phyloP scores from a whole-genome alignment of 2,329 filamentous ascomycete species.

The Penicillium brevicompactum region DNA sequence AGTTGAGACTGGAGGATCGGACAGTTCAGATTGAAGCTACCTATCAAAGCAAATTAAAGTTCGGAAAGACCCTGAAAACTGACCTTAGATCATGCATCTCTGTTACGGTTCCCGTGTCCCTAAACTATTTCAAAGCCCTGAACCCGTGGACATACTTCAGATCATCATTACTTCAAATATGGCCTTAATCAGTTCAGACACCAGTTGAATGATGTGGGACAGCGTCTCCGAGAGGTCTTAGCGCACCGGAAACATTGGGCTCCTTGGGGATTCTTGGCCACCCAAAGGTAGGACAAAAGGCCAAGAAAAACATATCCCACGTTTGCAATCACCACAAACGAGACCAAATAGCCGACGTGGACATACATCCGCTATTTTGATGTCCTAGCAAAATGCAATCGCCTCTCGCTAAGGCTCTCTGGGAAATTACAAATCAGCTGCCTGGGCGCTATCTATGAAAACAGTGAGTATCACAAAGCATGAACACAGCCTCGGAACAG shows the following conservation, averaged over 20 bases:
- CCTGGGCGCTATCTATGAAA: not conserved
- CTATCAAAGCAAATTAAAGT: not conserved
- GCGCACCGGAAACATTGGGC: constrained; percentile 13
- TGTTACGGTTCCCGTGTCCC: not conserved
- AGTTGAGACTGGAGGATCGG: not conserved
- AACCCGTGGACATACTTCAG: no score
- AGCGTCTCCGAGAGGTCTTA: constrained; percentile 8
- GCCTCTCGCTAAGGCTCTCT: not conserved
- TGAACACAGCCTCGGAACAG: constrained; percentile 13
- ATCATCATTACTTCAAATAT: no score
- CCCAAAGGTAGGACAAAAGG: constrained; percentile 18
- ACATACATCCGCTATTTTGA: not conserved
- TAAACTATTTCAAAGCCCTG: no score
- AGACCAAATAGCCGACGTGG: not conserved
- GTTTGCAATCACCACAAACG: constrained; percentile 13
- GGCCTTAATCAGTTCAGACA: not conserved
- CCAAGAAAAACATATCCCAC: constrained; percentile 9
- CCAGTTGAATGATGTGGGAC: not conserved
- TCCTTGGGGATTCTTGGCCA: constrained; percentile 4
- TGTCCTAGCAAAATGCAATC: not conserved
- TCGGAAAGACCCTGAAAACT: not conserved
- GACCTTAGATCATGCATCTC: not conserved
- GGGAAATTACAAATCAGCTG: not conserved
- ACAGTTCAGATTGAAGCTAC: not conserved
- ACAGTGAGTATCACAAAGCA: constrained; percentile 10